Conservation (phyloP, 441 rosid genomes). For the Metrosideros polymorpha region DNA sequence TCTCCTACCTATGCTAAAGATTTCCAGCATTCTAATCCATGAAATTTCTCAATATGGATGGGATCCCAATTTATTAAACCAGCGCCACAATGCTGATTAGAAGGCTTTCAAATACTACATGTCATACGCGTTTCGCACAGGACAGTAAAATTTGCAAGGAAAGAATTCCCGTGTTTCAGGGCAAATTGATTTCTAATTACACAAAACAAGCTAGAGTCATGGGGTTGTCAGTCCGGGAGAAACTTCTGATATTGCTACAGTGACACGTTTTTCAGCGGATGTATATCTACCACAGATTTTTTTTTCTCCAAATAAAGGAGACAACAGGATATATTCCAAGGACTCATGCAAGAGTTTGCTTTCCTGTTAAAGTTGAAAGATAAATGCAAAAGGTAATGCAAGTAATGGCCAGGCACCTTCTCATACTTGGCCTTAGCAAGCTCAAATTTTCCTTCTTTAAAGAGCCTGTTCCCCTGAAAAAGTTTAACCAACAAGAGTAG, state of each 20-base stretch:
- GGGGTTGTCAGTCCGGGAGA: background rate
- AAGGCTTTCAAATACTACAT: background rate
- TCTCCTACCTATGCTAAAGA: background rate
- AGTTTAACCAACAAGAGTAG: background rate
- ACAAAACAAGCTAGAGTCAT: background rate
- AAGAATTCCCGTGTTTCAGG: background rate
- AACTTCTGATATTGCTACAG: background rate
- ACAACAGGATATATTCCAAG: background rate
- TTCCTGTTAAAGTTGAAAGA: background rate
- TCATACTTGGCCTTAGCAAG: constrained; percentile 95
- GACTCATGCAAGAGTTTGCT: background rate
- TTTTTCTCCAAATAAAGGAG: background rate
- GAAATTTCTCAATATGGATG: background rate
- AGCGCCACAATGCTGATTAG: background rate
- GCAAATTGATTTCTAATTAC: background rate
- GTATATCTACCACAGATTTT: background rate
- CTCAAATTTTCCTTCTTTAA: constrained; percentile 91
- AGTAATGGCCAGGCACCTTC: constrained; percentile 41
- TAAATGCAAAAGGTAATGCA: background rate
- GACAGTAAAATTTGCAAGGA: background rate
- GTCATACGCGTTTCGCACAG: background rate
- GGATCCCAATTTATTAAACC: background rate
- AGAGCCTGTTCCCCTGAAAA: constrained; percentile 87
- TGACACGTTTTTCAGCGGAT: background rate
- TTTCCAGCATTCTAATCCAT: background rate